Percentiles rank a stretch among this genome's conserved stretches.
Evolutionary conservation across 176 grass and related monocot species (phyloP).

Genomic region (Cymbopogon citratus): DNA sequence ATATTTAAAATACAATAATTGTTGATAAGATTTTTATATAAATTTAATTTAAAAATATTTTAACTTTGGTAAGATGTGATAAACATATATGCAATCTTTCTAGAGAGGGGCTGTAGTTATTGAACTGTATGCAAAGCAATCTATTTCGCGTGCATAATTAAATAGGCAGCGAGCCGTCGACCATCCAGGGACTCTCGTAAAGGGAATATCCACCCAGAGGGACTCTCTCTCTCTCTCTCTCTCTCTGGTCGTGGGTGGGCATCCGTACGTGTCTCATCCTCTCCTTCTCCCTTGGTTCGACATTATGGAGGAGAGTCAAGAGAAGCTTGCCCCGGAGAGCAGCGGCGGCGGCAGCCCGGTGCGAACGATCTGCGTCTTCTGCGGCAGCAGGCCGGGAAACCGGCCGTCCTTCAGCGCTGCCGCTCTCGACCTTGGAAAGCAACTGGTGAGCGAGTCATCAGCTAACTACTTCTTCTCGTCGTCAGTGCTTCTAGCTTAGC

Average conservation of each 20-base stretch:
- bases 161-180: conserved; percentile 17
- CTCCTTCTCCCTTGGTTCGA: neutral
- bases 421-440: conserved; percentile 73
- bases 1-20: too few relatives aligned
- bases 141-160: conserved; percentile 10
- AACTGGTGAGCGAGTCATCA: conserved; percentile 42
- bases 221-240: neutral
- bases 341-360: conserved; percentile 25
- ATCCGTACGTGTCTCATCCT: neutral
- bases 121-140: neutral
- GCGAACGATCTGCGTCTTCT: conserved; percentile 78
- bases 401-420: conserved; percentile 72
- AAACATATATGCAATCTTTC: too few relatives aligned
- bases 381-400: conserved; percentile 73
- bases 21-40: too few relatives aligned
- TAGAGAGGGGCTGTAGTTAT: neutral
- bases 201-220: too few relatives aligned
- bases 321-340: neutral
- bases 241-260: neutral
- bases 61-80: too few relatives aligned
- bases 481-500: neutral
- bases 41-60: too few relatives aligned
- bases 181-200: neutral
- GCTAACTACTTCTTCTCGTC: neutral
- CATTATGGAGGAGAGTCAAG: conserved; percentile 43